Evolutionary conservation across 441 rosid genomes (phyloP), one percentile per base, ranked within the genome.

Genomic region (Euphorbia corollata): DNA sequence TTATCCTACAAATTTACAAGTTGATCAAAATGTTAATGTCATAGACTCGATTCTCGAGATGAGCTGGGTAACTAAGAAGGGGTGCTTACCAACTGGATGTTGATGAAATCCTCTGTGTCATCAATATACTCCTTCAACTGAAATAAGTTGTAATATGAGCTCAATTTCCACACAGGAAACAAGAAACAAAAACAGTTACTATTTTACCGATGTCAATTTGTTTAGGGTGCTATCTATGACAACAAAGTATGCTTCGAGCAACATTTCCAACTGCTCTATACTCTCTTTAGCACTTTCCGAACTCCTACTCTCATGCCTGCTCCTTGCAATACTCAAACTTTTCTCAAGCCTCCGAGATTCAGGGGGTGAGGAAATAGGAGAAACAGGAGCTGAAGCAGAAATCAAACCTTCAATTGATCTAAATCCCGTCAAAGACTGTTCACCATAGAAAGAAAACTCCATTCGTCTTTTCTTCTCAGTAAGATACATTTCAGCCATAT

Each of bases 401-500:
- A 80, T 47, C 36, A 74, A 68, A 39, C 92, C 86, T 71, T 94
- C 98, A 67, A 71, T 85, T 23, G 97, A 90, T 74, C 85, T 71
- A 76, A 80, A 88, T 64, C 94, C 96, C 67, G 82, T 53, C 68
- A 84, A 15, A 53, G 97, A 88, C 68, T 79, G 99, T 66, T 94
- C 99, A 54, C 96, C 93, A 51, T 80, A 84, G 57, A 91, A 74
- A 65, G 87, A 74, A 30, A 95, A 80, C 65, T 91, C 99, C 90
- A 87, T 85, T 68, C 98, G 83, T 22, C 70, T 80, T 80, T 94
- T 94, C 84, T 94, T 94, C 80, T 94, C 99, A 2, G 97, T 91
- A 23, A 94, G 96, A 84, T 84, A 88, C 98, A 94, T 90, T 80
- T 94, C 99, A 6, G 99, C 99, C 99, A 94, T 91, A 75, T 95